Percentiles rank a stretch among this genome's conserved stretches.
Conservation (phyloP, 768 basidiomycete genomes). For the Leucocoprinus leucothites region DNA sequence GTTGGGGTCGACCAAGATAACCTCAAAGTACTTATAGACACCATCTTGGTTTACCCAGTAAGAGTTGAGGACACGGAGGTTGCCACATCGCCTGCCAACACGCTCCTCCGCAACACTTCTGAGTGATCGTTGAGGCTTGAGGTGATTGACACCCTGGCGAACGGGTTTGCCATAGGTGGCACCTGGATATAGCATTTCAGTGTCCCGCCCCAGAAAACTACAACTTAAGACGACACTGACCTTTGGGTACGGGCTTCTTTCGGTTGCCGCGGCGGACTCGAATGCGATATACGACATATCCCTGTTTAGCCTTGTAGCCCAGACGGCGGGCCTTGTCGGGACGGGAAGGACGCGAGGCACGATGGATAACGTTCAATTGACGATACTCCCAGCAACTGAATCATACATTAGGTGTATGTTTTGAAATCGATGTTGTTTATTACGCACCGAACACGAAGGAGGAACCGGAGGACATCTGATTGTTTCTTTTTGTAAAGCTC, state of each 20-base stretch:
- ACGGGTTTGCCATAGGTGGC: conserved; percentile 99
- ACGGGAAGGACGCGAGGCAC: conserved; percentile 95
- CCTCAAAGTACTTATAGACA: conserved; percentile 99
- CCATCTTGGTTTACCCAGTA: conserved; percentile 99
- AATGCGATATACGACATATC: conserved; percentile 96
- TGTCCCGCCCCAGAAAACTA: background rate
- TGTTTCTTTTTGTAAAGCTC: conserved; percentile 99
- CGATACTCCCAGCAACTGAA: conserved; percentile 96
- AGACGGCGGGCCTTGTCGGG: conserved; percentile 99
- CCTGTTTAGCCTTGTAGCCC: conserved; percentile 99
- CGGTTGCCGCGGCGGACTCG: conserved; percentile 98
- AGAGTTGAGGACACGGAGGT: conserved; percentile 94
- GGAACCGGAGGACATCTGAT: conserved; percentile 95
- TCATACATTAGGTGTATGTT: background rate
- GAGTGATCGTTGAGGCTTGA: conserved; percentile 95
- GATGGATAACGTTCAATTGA: conserved; percentile 96
- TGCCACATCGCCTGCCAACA: conserved; percentile 94
- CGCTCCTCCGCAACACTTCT: conserved; percentile 96
- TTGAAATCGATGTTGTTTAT: background rate
- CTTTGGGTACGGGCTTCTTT: conserved; percentile 98
- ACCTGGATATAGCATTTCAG: conserved; percentile 40
- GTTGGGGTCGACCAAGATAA: conserved; percentile 94
- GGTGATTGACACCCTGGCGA: conserved; percentile 98
- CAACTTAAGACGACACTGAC: conserved; percentile 40
- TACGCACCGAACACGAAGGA: conserved; percentile 89